These are phyloP conservation scores for Colletotrichum sp. DNA, from an alignment of 2,329 filamentous ascomycete genomes.

Conservation along the genomic window DNA sequence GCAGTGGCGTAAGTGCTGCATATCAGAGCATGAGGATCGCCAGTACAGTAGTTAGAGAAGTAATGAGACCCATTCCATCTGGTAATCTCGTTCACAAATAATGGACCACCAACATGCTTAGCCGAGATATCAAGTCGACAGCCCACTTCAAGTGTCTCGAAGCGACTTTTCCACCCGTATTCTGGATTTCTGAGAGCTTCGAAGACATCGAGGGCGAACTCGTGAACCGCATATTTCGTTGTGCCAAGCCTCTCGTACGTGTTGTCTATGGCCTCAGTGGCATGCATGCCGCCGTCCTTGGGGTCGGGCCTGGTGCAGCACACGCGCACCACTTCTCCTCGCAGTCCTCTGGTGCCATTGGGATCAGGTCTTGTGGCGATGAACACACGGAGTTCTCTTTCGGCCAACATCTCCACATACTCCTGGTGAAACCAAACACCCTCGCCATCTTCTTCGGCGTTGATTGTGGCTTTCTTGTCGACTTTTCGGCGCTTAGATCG, in stretches of 20 bases:
- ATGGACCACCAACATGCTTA: not conserved
- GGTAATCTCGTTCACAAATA: constrained; percentile 1
- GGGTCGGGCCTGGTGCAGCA: not conserved
- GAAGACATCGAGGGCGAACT: not conserved
- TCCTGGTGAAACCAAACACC: not conserved
- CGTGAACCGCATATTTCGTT: not conserved
- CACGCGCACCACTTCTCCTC: not conserved
- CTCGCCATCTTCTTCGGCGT: not conserved
- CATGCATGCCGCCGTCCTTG: not conserved
- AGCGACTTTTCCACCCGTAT: not conserved
- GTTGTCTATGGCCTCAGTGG: not conserved
- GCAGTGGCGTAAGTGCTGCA: not conserved
- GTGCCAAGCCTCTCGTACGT: not conserved
- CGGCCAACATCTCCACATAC: not conserved
- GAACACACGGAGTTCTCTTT: not conserved
- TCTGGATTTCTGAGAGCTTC: not conserved
- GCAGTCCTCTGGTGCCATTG: not conserved
- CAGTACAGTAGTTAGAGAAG: not conserved
- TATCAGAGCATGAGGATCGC: not conserved
- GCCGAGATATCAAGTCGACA: not conserved
- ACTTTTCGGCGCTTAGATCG: not conserved
- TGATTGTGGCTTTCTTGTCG: not conserved
- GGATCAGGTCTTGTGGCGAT: not conserved
- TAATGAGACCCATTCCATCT: not conserved
- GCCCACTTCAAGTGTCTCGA: not conserved